phyloP scores from a whole-genome alignment of 768 basidiomycete species.

The Termitomyces sp. region DNA sequence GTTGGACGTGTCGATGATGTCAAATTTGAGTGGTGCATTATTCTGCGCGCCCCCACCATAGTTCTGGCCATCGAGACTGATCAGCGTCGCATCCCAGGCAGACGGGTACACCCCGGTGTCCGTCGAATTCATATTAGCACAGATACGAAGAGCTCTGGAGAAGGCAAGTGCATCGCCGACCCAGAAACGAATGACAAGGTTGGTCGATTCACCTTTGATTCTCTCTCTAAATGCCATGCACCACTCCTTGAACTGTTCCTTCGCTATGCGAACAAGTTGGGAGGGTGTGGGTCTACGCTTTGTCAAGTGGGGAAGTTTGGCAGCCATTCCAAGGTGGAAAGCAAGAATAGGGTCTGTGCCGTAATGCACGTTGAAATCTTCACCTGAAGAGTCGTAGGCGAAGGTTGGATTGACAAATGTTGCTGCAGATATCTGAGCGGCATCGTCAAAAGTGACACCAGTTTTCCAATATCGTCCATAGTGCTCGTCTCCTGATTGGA shows the following conservation, averaged over 20 bases:
- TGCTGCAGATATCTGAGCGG: constrained; percentile 14
- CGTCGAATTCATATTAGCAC: constrained; percentile 11
- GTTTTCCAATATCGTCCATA: constrained; percentile 36
- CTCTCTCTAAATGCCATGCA: constrained; percentile 24
- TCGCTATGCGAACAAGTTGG: constrained; percentile 25
- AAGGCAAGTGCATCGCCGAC: constrained; percentile 36
- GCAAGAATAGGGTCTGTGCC: constrained; percentile 36
- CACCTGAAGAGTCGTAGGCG: constrained; percentile 33
- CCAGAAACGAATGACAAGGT: constrained; percentile 34
- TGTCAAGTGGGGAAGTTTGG: constrained; percentile 18
- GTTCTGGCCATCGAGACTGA: constrained; percentile 28
- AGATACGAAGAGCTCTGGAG: constrained; percentile 30
- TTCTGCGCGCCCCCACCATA: constrained; percentile 17
- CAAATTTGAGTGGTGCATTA: constrained; percentile 33
- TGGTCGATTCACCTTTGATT: neutral
- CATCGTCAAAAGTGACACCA: constrained; percentile 30
- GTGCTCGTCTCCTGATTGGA: constrained; percentile 13
- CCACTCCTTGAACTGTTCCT: constrained; percentile 31
- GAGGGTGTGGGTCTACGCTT: constrained; percentile 9
- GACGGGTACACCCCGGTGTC: constrained; percentile 27
- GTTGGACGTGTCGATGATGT: constrained; percentile 49
- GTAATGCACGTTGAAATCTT: constrained; percentile 38
- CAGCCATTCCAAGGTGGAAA: constrained; percentile 34
- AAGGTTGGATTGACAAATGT: constrained; percentile 44
- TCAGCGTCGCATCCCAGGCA: constrained; percentile 29